Evolutionary conservation across 2,329 filamentous ascomycete species (phyloP).

Genomic region (Cladosporium sp.): DNA sequence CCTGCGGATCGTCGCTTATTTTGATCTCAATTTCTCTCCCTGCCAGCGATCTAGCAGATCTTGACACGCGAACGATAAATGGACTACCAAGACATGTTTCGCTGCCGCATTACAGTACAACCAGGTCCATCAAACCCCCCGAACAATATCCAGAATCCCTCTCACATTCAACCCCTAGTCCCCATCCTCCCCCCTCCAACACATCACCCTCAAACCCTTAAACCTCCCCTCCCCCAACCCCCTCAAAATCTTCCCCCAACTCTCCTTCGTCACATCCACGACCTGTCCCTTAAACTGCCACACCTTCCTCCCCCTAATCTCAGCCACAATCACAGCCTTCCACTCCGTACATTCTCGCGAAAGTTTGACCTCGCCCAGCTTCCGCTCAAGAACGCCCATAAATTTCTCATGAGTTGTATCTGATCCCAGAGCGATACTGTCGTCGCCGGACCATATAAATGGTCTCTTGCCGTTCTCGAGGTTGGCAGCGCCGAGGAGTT

Average conservation of each 20-base stretch:
- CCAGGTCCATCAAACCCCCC: not conserved
- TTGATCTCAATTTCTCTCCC: not conserved
- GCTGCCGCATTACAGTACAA: not conserved
- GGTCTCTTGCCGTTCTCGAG: not conserved
- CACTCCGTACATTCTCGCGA: not conserved
- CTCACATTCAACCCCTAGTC: not conserved
- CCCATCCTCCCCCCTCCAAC: not conserved
- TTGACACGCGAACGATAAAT: not conserved
- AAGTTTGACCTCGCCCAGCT: not conserved
- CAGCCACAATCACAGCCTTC: not conserved
- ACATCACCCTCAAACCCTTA: not conserved
- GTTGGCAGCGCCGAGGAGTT: not conserved
- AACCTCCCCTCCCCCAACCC: not conserved
- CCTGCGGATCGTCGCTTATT: not conserved
- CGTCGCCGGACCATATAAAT: not conserved
- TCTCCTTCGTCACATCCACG: not conserved
- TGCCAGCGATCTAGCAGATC: not conserved
- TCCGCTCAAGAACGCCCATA: not conserved
- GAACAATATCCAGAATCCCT: not conserved
- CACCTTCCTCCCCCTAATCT: not conserved
- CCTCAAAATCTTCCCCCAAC: not conserved
- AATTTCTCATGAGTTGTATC: conserved; percentile 3
- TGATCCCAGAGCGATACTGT: not conserved
- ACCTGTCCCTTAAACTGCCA: not conserved
- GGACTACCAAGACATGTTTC: not conserved